phyloP scores from a whole-genome alignment of 306 rosid species.

The Cyclanthera cordifolia region DNA sequence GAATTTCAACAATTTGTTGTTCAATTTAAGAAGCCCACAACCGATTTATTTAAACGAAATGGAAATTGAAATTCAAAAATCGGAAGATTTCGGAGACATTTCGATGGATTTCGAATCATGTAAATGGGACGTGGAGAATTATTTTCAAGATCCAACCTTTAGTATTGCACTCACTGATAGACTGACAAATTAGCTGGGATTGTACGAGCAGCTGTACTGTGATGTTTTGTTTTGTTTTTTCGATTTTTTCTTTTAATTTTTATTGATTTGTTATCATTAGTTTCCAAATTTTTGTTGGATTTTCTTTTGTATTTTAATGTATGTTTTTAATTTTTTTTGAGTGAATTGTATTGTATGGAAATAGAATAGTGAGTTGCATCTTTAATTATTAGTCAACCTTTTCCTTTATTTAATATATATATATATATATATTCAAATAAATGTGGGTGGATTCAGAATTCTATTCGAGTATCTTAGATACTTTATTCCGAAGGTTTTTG shows the following conservation, averaged over 20 bases:
- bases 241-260: neutral
- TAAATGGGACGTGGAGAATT: constrained; percentile 64
- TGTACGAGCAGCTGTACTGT: neutral
- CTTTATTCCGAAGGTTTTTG: neutral
- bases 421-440: constrained; percentile 5
- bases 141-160: constrained; percentile 28
- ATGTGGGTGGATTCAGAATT: neutral
- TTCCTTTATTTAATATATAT: neutral
- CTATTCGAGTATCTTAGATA: neutral
- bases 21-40: neutral
- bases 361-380: neutral
- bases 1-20: neutral
- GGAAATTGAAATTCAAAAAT: neutral
- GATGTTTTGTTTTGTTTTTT: neutral
- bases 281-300: neutral
- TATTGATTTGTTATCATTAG: neutral
- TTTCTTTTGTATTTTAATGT: neutral
- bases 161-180: neutral
- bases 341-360: constrained; percentile 4
- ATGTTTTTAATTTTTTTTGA: neutral
- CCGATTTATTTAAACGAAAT: constrained; percentile 10
- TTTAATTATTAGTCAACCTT: neutral
- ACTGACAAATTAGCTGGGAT: constrained; percentile 10
- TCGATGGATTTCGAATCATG: constrained; percentile 46
- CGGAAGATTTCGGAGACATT: constrained; percentile 22